Conservation (phyloP, 768 basidiomycete species). For the Termitomyces eurrhizus region DNA sequence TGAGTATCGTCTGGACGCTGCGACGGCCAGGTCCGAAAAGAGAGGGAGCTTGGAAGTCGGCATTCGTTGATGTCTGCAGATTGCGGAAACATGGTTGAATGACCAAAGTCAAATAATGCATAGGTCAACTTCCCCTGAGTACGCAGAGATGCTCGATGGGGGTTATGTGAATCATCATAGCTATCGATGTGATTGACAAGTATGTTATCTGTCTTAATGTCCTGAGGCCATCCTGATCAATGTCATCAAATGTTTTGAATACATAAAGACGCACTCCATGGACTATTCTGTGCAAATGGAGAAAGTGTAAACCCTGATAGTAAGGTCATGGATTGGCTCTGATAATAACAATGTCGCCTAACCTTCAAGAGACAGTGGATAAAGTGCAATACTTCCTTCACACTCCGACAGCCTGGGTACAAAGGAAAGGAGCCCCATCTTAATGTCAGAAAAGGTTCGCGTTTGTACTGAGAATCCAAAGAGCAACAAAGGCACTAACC, state of each 20-base stretch:
- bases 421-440: too few species aligned
- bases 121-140: neutral
- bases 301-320: neutral
- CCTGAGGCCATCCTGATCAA: neutral
- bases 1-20: neutral
- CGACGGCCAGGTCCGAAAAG: neutral
- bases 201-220: neutral
- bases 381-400: too few species aligned
- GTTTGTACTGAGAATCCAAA: too few species aligned
- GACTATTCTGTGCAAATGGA: neutral
- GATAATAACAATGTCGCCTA: neutral
- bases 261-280: neutral
- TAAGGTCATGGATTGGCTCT: neutral
- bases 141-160: neutral
- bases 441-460: too few species aligned
- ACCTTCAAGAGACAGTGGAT: too few species aligned
- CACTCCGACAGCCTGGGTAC: too few species aligned
- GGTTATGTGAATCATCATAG: neutral
- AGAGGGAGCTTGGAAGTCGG: neutral
- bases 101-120: neutral
- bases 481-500: too few species aligned
- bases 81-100: neutral
- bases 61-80: neutral
- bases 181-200: neutral
- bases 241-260: neutral